Evolutionary conservation across 805 yeast species (phyloP), one percentile per base, ranked within the genome.

Genomic region (Danielia oregonensis): DNA sequence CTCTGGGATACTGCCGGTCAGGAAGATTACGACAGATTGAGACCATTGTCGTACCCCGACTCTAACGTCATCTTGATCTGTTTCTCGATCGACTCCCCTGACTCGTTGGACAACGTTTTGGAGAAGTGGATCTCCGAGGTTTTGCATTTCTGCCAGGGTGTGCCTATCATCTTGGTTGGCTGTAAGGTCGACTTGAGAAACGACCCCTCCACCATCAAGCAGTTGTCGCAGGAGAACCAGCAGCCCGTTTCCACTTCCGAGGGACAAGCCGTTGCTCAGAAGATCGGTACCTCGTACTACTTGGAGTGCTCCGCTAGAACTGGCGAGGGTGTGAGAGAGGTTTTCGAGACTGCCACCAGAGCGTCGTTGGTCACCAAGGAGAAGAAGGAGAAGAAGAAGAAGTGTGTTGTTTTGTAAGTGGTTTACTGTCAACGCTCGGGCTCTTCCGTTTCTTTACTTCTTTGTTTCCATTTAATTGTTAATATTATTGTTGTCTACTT

Each of bases 101-200:
- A 54, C 33, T 51, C 66, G 2, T 55, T 62, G 40, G 58, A 53
- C 32, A 60, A 56, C 37, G 60, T 65, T 13, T 46, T 44, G 39
- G 69, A 62, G 29, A 55, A 65, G 43, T 66, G 72, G 72, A 51
- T 64, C n/a, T 68, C 70, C 11, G 72, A 66, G 43, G 57, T 65
- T 14, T 55, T 57, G 41, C 55, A 51, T 29, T 57, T 64, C 49
- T 65, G 70, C 42, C 63, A 59, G 12, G 53, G 55, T 35, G 63
- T 59, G n/a, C 54, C 58, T 2, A 57, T 51, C 37, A 46, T 63
- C 33, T 49, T 65, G 35, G 58, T 64, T 23, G 72, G 69, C 0
- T 54, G 67, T 28, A 61, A 62, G 42, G 52, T 56, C n/a, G 68
- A 63, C 33, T 46, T 48, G 40, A 57, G 65, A 42, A 44, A 46